A percentile compares a stretch with the other conserved stretches of the same genome.
Conservation (phyloP, 768 basidiomycete genomes). For the Amanita pallidorosea region DNA sequence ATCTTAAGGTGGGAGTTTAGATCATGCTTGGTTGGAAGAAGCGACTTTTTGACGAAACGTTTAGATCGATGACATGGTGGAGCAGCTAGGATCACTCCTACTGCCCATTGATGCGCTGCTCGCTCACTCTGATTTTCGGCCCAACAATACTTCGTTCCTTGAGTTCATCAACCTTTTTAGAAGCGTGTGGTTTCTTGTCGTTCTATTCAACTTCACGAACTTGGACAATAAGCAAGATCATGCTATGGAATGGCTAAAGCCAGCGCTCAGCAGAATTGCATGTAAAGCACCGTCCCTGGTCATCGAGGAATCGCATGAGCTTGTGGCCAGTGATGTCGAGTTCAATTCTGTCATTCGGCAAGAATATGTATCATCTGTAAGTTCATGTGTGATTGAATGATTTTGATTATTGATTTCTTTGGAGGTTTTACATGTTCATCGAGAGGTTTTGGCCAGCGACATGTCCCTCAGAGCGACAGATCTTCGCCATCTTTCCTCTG, state of each 20-base stretch:
- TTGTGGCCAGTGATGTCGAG: conserved; percentile 79
- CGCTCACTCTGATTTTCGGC: conserved; percentile 55
- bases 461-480: conserved; percentile 59
- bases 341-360: conserved; percentile 86
- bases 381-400: conserved; percentile 11
- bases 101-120: conserved; percentile 88
- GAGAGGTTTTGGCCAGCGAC: conserved; percentile 49
- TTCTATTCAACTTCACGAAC: conserved; percentile 72
- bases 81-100: conserved; percentile 78
- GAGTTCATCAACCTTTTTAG: conserved; percentile 73
- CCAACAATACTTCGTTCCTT: conserved; percentile 40
- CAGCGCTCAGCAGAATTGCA: conserved; percentile 72
- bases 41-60: background rate
- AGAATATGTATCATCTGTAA: conserved; percentile 70
- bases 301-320: conserved; percentile 72
- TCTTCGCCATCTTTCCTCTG: conserved; percentile 63
- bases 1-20: conserved; percentile 42
- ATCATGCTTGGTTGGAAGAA: conserved; percentile 1
- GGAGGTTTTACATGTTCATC: conserved; percentile 65
- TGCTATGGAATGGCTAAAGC: conserved; percentile 71
- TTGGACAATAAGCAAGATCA: conserved; percentile 41
- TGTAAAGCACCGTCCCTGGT: conserved; percentile 80
- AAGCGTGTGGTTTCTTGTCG: conserved; percentile 90
- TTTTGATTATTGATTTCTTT: background rate
- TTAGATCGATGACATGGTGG: conserved; percentile 75